Percentiles rank a stretch among this genome's conserved stretches.
These are phyloP conservation scores for Nadsonia commutata DNA, from an alignment of 1,139 yeast species.

Conservation along the genomic window DNA sequence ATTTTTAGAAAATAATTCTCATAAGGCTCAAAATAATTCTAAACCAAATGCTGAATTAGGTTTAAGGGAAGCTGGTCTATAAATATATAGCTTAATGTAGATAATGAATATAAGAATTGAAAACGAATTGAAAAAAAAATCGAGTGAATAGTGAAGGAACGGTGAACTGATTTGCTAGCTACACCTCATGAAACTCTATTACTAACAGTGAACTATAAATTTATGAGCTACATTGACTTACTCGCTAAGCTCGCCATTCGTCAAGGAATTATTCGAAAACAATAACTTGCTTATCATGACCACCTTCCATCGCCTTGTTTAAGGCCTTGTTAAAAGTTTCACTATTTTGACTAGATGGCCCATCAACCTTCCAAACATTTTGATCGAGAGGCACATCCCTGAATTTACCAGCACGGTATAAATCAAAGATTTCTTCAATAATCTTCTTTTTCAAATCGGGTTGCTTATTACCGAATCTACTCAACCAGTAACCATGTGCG, in stretches of 20 bases:
- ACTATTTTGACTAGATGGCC: constrained; percentile 35
- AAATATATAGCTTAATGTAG: constrained; percentile 6
- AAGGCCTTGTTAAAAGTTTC: constrained; percentile 40
- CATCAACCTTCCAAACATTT: constrained; percentile 28
- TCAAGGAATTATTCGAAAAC: background rate
- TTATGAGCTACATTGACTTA: too few relatives aligned
- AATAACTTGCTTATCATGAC: constrained; percentile 30
- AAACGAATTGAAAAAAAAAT: background rate
- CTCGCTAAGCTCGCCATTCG: too few relatives aligned
- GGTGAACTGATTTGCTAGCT: too few relatives aligned
- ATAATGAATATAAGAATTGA: constrained; percentile 7
- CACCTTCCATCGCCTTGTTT: constrained; percentile 27
- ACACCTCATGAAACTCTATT: too few relatives aligned
- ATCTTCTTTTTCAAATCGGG: constrained; percentile 48
- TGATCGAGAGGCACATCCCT: constrained; percentile 47
- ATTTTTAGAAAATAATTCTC: constrained; percentile 13
- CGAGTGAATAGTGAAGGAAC: too few relatives aligned
- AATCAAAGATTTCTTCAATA: constrained; percentile 43
- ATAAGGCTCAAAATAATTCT: background rate
- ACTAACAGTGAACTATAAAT: too few relatives aligned
- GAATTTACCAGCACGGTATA: constrained; percentile 50
- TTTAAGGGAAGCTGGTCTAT: background rate
- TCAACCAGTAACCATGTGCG: constrained; percentile 88
- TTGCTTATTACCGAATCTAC: constrained; percentile 54
- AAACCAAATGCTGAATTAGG: background rate